Evolutionary conservation across 176 grass and related monocot species (phyloP), one percentile per base, ranked within the genome.

Genomic region (Oryza glumipatula): DNA sequence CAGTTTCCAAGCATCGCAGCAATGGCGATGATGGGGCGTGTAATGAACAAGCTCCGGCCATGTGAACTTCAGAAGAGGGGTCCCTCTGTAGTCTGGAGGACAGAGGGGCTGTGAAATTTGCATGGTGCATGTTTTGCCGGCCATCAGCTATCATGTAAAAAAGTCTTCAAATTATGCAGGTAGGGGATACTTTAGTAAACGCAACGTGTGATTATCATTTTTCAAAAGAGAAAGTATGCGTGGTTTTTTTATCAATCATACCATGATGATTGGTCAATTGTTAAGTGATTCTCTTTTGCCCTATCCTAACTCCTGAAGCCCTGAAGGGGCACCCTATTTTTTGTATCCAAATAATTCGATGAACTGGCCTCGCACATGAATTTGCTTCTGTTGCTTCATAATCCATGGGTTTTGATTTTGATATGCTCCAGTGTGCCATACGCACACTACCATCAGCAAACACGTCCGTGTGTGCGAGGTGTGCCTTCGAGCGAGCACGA

Each of bases 1-100:
- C 90, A 86, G 51, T 93, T 90, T 67, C 76, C 91, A 51, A 93
- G 91, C 77, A 87, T 93, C 51, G 72, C 83, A 17, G 87, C 91
- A 64, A 87, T 93, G 87, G 91, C 88, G 10, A 81, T 89, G 84
- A 87, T 90, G 91, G 84, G 87, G 13, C 85, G 76, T 81, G 88
- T 48, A 66, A 87, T 90, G 91, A 87, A 87, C 77, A 77, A 76
- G 76, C 73, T 83, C 16, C 71, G 78, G 8, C 85, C 79, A 16
- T 44, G 68, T 74, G 72, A 89, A 70, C 85, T 93, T 64, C 58
- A 85, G 81, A 90, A 65, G 78, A 93, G 19, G 48, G 91, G 91
- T 7, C 68, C 77, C 32, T 87, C 46, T 28, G 81, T 89, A 69
- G 76, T 87, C 65, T 92, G 91, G 87, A 84, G 81, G 52, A 74